Base-by-base conservation (phyloP, 305 asterid species). In the Rubia tinctorum region DNA sequence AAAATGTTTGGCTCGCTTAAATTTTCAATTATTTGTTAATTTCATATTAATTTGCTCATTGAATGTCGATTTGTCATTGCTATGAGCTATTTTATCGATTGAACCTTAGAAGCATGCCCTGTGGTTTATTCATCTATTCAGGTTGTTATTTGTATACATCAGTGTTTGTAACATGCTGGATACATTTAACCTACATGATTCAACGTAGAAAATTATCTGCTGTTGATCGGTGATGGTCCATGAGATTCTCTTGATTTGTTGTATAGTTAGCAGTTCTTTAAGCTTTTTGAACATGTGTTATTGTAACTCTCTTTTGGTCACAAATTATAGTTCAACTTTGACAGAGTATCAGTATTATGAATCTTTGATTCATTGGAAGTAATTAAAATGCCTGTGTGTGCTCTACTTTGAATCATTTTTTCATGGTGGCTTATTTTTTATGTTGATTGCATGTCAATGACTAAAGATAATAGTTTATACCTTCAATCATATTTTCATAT, bases 141-240 rank as follows among this genome's bases (percentile, higher is more conserved):
- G n/a, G n/a, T n/a, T n/a, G n/a, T n/a, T n/a, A n/a, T n/a, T n/a
- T n/a, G n/a, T n/a, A n/a, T n/a, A n/a, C n/a, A n/a, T 8, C 0
- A 7, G 67, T 60, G 43, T 3, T 23, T 53, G 65, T 8, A 18
- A 0, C 42, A 63, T 65, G 39, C 45, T 34, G 23, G 13, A 37
- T 25, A 8, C 23, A 45, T 64, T 66, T 73, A 40, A 45, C 40
- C 47, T 45, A 8, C 22, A 25, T 14, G 15, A 18, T 49, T 43
- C 45, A 55, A 47, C 45, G 3, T 49, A 27, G 11, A 8, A 15
- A 8, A 14, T 12, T 51, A 30, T 43, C 64, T 51, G 49, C 43
- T 71, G 73, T 37, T 55, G 44, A 71, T 71, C 23, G 55, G 34
- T 25, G 43, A 30, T 66, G 71, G 42, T 66, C 44, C 20, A 14